Conservation (phyloP, 2,329 filamentous ascomycete genomes). For the Blastomyces silverae region DNA sequence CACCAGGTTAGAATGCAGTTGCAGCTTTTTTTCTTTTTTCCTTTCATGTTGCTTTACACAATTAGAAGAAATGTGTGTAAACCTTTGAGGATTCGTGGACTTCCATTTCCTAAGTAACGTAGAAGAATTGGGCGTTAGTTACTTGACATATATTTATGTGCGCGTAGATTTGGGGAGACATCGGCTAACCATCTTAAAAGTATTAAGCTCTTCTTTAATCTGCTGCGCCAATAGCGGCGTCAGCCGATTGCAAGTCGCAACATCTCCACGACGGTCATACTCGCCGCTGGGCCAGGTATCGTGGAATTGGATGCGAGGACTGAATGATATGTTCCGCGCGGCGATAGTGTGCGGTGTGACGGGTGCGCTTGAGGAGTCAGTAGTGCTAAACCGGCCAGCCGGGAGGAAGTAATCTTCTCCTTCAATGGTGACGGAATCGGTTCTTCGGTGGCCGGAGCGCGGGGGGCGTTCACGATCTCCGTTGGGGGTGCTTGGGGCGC, state of each 20-base stretch:
- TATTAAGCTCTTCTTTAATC: conserved; percentile 98
- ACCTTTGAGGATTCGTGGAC: conserved; percentile 98
- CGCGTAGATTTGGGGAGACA: not conserved
- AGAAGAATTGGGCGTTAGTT: conserved; percentile 23
- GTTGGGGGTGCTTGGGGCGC: conserved; percentile 77
- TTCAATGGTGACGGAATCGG: conserved; percentile 64
- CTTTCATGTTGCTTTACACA: not conserved
- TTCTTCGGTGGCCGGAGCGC: conserved; percentile 54
- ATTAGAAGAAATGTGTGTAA: conserved; percentile 99
- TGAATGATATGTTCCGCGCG: conserved; percentile 63
- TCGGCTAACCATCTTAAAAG: conserved; percentile 87
- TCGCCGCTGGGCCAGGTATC: conserved; percentile 95
- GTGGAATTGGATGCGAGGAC: conserved; percentile 86
- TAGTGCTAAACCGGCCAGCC: conserved; percentile 59
- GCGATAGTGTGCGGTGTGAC: conserved; percentile 57
- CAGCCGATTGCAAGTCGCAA: conserved; percentile 94
- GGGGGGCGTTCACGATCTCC: conserved; percentile 64
- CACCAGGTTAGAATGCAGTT: conserved; percentile 22
- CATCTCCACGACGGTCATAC: conserved; percentile 91
- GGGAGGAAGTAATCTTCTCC: conserved; percentile 88
- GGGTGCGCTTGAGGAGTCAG: conserved; percentile 73
- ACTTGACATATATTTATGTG: not conserved
- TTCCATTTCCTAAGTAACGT: conserved; percentile 78
- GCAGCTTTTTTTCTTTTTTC: conserved; percentile 3
- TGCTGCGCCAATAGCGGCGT: conserved; percentile 97